Conservation (phyloP, 1,284 basidiomycete genomes). For the Pseudozyma sp. region DNA sequence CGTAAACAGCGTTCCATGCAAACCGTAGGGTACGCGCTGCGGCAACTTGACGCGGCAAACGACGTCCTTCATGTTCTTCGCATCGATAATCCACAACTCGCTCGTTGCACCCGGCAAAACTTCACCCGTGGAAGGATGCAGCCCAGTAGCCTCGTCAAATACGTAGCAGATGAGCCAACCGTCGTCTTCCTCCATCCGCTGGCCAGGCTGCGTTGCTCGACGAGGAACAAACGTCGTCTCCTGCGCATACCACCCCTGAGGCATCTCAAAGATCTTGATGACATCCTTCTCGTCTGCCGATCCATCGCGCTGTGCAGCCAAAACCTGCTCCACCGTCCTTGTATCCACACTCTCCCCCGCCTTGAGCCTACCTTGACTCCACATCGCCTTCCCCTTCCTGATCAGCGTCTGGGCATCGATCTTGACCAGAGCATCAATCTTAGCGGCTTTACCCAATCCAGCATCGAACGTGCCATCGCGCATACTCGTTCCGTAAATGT, state of each 20-base stretch:
- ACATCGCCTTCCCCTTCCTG: slow-evolving; percentile 59
- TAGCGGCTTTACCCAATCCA: slow-evolving; percentile 71
- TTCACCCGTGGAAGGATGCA: slow-evolving; percentile 65
- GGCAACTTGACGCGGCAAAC: slow-evolving; percentile 71
- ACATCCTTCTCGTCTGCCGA: slow-evolving; percentile 14
- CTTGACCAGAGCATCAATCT: slow-evolving; percentile 72
- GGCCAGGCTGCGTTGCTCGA: neutral
- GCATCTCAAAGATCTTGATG: slow-evolving; percentile 71
- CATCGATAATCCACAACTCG: slow-evolving; percentile 72
- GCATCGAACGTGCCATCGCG: slow-evolving; percentile 70
- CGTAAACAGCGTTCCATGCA: slow-evolving; percentile 69
- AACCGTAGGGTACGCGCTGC: slow-evolving; percentile 70
- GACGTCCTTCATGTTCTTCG: slow-evolving; percentile 69
- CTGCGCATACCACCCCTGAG: slow-evolving; percentile 70
- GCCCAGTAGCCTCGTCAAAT: slow-evolving; percentile 71
- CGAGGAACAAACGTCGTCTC: slow-evolving; percentile 71
- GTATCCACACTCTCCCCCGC: slow-evolving; percentile 68
- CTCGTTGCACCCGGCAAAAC: slow-evolving; percentile 66
- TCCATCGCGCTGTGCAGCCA: slow-evolving; percentile 61
- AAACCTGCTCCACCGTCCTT: slow-evolving; percentile 69
- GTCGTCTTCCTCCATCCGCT: slow-evolving; percentile 69
- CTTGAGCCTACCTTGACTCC: slow-evolving; percentile 46
- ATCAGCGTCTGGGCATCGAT: slow-evolving; percentile 70
- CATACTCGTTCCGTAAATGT: slow-evolving; percentile 69
- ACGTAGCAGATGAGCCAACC: slow-evolving; percentile 72